Evolutionary conservation across 345 rosid species (phyloP), one percentile per base, ranked within the genome.

Genomic region (Cardiospermum halicacabum): DNA sequence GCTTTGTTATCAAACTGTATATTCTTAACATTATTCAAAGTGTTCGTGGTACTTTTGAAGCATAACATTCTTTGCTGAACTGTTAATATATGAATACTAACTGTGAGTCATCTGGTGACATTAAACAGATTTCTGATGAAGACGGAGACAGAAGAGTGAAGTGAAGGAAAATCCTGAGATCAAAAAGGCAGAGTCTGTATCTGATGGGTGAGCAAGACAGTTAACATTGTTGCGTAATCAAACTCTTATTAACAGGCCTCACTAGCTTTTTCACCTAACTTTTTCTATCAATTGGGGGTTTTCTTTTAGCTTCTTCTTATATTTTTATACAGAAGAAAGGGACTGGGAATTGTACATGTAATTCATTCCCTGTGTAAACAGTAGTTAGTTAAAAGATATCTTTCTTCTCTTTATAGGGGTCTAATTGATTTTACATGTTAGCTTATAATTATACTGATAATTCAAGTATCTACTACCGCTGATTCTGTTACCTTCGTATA

Each of bases 121-220:
- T 37, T 65, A 18, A 39, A 34, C 72, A 80, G 84, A 64, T 62
- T 59, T 27, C 16, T 40, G 77, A 71, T 7, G 60, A 61, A 32
- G 74, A n/a, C n/a, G n/a, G n/a, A n/a, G n/a, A n/a, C n/a, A n/a
- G 72, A 68, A 55, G 51, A 21, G 58, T 36, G 48, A 34, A 7
- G 42, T n/a, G 50, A 63, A 56, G 56, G 70, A 62, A 63, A 36
- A 25, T 8, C 47, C 25, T 19, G 26, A 4, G 26, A 49, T 15
- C 1, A 11, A 39, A 42, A 45, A 28, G 36, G 43, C 60, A 48
- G 43, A 47, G 34, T 32, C 18, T 11, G 51, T 21, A 18, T 56
- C 64, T 22, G 63, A 62, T 66, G 22, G 18, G 22, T 48, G 39
- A 58, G 21, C 69, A 8, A 56, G 32, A 63, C 10, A 24, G 30